phyloP scores from a whole-genome alignment of 257 asterid genomes.

The Apocynum venetum region DNA sequence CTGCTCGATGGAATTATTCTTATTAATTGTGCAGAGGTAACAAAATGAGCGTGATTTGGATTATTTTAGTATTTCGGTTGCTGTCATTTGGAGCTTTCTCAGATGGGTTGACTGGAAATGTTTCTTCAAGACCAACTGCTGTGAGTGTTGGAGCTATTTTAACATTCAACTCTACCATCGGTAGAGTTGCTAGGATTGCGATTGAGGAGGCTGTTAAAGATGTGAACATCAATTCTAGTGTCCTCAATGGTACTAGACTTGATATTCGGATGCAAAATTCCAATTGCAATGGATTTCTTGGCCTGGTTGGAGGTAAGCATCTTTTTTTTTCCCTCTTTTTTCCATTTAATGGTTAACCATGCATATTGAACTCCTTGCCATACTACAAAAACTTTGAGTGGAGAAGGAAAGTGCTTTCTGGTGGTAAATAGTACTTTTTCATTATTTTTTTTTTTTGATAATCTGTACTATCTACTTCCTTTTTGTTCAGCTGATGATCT shows the following conservation, averaged over 20 bases:
- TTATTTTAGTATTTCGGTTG: slow-evolving; percentile 26
- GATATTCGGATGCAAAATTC: slow-evolving; percentile 40
- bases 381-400: not conserved
- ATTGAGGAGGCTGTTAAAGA: slow-evolving; percentile 91
- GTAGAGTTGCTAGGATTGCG: slow-evolving; percentile 85
- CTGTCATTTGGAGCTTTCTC: slow-evolving; percentile 44
- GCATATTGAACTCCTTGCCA: not conserved
- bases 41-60: slow-evolving; percentile 43
- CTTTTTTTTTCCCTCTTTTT: not conserved
- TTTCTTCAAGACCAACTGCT: slow-evolving; percentile 56
- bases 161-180: slow-evolving; percentile 68
- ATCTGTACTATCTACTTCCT: not conserved
- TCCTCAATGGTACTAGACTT: slow-evolving; percentile 64
- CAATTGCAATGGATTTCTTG: slow-evolving; percentile 90
- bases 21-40: not conserved
- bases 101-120: slow-evolving; percentile 43
- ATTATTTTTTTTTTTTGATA: not conserved
- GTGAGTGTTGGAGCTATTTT: slow-evolving; percentile 82
- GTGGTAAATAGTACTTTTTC: not conserved
- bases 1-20: not conserved
- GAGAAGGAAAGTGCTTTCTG: not conserved
- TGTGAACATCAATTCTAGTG: slow-evolving; percentile 61
- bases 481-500: not conserved
- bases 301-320: slow-evolving; percentile 72
- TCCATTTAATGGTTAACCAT: not conserved